phyloP scores from a whole-genome alignment of 1,284 basidiomycete genomes.

The Trichosporon inkin region DNA sequence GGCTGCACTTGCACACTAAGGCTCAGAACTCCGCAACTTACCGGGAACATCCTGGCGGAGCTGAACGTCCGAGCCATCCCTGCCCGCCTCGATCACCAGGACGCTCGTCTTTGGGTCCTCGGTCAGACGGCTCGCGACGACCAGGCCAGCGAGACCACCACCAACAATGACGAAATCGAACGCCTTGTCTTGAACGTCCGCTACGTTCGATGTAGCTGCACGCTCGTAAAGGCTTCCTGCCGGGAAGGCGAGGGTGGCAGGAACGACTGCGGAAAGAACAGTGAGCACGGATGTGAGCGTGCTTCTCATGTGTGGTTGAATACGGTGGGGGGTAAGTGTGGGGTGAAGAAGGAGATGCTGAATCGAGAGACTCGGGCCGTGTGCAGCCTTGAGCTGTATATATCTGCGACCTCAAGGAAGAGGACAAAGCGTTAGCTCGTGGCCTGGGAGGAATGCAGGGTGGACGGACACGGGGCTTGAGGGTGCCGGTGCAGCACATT shows the following conservation, averaged over 20 bases:
- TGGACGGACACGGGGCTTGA: background rate
- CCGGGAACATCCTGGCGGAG: conserved; percentile 51
- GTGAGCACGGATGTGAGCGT: conserved; percentile 8
- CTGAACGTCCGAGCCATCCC: conserved; percentile 56
- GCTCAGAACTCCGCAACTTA: conserved; percentile 31
- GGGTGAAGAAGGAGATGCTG: background rate
- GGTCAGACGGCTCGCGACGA: conserved; percentile 64
- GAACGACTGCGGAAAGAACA: conserved; percentile 6
- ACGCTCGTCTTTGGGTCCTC: conserved; percentile 65
- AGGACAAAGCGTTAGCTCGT: background rate
- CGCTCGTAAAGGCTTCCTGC: conserved; percentile 11
- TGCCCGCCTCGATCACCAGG: conserved; percentile 68
- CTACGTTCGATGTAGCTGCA: conserved; percentile 31
- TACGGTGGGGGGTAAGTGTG: background rate
- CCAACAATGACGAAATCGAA: conserved; percentile 51
- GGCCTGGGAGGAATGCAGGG: background rate
- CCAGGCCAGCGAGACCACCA: conserved; percentile 69
- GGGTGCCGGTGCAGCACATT: conserved; percentile 3
- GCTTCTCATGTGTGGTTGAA: conserved; percentile 8
- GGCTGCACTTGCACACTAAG: conserved; percentile 1
- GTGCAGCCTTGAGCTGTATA: background rate
- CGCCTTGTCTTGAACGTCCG: conserved; percentile 30
- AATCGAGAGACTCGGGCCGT: background rate
- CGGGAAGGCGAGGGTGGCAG: background rate
- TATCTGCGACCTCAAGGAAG: background rate